These are phyloP conservation scores for Solanum tacnaense DNA, from an alignment of 257 asterid genomes.

Conservation along the genomic window DNA sequence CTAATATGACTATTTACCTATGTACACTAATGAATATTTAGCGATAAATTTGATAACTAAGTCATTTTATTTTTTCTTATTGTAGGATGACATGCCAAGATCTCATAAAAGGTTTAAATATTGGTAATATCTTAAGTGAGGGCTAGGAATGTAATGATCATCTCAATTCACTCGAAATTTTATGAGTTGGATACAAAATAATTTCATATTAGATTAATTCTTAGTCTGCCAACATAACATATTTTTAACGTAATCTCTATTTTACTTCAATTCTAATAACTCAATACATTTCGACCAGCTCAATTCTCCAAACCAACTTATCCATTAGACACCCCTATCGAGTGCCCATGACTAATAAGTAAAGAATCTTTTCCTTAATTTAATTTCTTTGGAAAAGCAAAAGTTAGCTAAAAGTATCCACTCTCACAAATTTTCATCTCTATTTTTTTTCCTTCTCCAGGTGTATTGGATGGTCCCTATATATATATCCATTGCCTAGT, in stretches of 20 bases:
- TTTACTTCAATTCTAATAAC: too few species aligned
- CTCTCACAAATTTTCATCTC: neutral
- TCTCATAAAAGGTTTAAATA: too few species aligned
- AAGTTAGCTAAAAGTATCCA: neutral
- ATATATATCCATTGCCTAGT: neutral
- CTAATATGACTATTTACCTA: too few species aligned
- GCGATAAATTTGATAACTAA: neutral
- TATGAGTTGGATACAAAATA: too few species aligned
- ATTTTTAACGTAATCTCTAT: too few species aligned
- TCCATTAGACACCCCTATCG: neutral
- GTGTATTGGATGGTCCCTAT: constrained; percentile 12
- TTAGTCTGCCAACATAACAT: too few species aligned
- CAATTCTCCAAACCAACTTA: too few species aligned
- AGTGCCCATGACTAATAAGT: neutral
- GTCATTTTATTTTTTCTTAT: too few species aligned
- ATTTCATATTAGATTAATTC: neutral
- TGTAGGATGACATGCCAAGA: neutral
- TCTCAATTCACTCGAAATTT: too few species aligned
- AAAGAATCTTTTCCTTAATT: neutral
- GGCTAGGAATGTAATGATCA: neutral
- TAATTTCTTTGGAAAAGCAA: neutral
- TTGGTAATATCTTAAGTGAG: neutral
- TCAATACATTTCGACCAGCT: too few species aligned
- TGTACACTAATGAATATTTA: neutral
- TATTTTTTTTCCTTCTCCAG: neutral